Base-by-base conservation (phyloP, 768 basidiomycete species). In the Candolleomyces efflorescens region DNA sequence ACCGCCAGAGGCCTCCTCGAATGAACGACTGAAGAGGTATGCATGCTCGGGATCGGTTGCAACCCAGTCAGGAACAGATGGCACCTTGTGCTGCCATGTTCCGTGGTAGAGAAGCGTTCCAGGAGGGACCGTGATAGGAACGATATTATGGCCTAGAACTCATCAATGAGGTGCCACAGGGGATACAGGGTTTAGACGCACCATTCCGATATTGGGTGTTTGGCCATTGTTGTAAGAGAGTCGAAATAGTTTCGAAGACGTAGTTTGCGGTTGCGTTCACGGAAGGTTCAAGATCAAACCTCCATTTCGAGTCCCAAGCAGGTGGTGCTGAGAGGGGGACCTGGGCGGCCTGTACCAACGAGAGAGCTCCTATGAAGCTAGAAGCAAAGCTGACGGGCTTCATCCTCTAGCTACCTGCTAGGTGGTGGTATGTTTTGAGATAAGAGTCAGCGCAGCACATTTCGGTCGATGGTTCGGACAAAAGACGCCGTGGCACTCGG, bases 11-110 rank as follows among this genome's bases (percentile, higher is more conserved):
- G 53, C 43, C n/a, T 43, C 38, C 18, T 44, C 46, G 41, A 56
- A 53, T 9, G 60, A 53, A 13, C 60, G 32, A 56, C 79, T 79
- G 60, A 80, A 78, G 5, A 75, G 0, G 43, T 73, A 71, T 0
- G 75, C 71, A 53, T 75, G 74, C 59, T 77, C 76, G 36, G 74
- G 72, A 60, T 77, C 76, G 2, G 67, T 68, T 0, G 76, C 68
- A 18, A 68, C 62, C 76, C 76, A 78, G 48, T 77, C 74, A 7
- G 68, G 70, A 3, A 48, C 47, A 1, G 62, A 55, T 2, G 75
- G 75, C 15, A 54, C 22, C 5, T 22, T 22, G 6, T 53, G 27
- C 12, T 49, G 52, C 13, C 18, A n/a, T 9, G 58, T 54, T 15
- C 58, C 58, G 36, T 59, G 53, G 36, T 59, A 49, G 3, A 59